Conservation (phyloP, 257 asterid species). For the Rubia yunnanensis region DNA sequence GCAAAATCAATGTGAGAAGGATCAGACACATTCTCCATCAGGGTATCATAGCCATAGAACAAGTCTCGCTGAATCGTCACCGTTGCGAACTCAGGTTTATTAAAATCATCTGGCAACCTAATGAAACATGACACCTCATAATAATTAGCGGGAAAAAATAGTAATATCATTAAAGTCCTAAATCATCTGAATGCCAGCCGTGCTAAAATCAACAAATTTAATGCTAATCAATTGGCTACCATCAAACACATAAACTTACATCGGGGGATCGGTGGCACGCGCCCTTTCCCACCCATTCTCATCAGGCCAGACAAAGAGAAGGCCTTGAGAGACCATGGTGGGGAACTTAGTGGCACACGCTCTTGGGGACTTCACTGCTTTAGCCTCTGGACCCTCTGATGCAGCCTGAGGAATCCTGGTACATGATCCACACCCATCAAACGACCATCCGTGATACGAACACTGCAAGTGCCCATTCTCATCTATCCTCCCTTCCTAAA, state of each 20-base stretch:
- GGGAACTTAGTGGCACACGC: conserved; percentile 91
- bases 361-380: conserved; percentile 69
- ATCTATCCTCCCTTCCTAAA: conserved; percentile 91
- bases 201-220: background rate
- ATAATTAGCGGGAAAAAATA: background rate
- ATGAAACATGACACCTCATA: conserved; percentile 13
- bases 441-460: conserved; percentile 98
- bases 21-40: conserved; percentile 98
- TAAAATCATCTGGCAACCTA: conserved; percentile 97
- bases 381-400: conserved; percentile 80
- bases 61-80: conserved; percentile 95
- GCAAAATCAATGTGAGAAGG: conserved; percentile 99
- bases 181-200: background rate
- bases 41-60: conserved; percentile 91
- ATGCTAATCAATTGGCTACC: background rate
- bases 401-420: conserved; percentile 90
- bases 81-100: conserved; percentile 77
- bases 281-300: conserved; percentile 95
- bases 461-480: conserved; percentile 98
- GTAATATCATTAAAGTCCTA: background rate
- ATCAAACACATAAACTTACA: conserved; percentile 28
- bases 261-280: conserved; percentile 66
- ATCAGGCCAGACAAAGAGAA: conserved; percentile 97
- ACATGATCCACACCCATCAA: conserved; percentile 91
- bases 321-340: conserved; percentile 90